Percentiles rank a stretch among this genome's conserved stretches.
Evolutionary conservation across 768 basidiomycete genomes (phyloP).

Genomic region (Cubamyces lactineus): DNA sequence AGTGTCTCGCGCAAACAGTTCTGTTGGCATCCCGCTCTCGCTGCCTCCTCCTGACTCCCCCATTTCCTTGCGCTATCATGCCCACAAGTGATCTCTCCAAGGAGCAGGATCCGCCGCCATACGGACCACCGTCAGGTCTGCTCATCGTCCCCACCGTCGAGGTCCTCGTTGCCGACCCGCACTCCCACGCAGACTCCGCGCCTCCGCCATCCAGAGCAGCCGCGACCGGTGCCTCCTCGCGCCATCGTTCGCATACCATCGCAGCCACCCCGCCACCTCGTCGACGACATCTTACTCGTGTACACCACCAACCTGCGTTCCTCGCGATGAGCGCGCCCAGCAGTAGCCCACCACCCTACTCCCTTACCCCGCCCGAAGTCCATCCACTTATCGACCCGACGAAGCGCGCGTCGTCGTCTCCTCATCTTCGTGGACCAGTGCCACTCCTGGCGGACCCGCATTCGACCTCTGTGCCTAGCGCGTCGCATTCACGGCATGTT

Average conservation of each 20-base stretch:
- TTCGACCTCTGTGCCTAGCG: not conserved
- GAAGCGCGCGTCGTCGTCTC: conserved; percentile 14
- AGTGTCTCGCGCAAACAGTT: not conserved
- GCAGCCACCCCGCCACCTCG: not conserved
- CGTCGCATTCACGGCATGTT: conserved; percentile 16
- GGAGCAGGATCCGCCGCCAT: conserved; percentile 18
- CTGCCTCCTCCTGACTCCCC: no score
- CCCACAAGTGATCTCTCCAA: not conserved
- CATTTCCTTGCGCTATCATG: not conserved
- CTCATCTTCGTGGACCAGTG: conserved; percentile 3
- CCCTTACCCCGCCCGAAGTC: conserved; percentile 8
- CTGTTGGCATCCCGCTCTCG: not conserved
- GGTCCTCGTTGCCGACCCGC: not conserved
- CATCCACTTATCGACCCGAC: not conserved
- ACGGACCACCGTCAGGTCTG: conserved; percentile 11
- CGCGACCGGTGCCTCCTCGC: not conserved
- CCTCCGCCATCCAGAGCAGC: not conserved
- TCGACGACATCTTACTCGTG: conserved; percentile 1
- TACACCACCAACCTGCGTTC: not conserved
- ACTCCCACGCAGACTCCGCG: not conserved
- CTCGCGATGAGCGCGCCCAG: conserved; percentile 20
- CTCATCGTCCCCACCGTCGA: conserved; percentile 12
- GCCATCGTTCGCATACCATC: conserved; percentile 10
- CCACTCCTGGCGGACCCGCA: not conserved
- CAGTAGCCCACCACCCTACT: conserved; percentile 19